phyloP scores from a whole-genome alignment of 495 filamentous ascomycete genomes.

The Penicillium manginii region DNA sequence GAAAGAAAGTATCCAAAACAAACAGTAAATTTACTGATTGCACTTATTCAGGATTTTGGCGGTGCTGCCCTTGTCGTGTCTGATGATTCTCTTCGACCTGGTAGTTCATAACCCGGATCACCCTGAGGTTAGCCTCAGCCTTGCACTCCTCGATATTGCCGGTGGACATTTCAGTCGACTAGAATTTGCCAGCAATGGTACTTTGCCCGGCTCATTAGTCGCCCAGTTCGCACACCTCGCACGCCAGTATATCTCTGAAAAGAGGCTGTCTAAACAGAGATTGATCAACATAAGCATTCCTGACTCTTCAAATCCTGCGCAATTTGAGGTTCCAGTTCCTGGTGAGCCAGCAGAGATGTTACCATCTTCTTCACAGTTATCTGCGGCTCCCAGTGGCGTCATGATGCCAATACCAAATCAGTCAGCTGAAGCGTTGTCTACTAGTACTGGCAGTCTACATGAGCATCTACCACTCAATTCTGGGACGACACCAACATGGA shows the following conservation, averaged over 20 bases:
- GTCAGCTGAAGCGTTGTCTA: neutral
- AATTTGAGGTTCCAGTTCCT: too few species aligned
- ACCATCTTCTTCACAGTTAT: too few species aligned
- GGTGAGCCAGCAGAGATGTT: too few species aligned
- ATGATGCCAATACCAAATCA: too few species aligned
- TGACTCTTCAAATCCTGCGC: too few species aligned
- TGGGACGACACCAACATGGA: neutral
- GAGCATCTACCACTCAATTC: neutral
- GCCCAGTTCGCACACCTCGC: slow-evolving; percentile 39
- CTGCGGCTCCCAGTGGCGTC: too few species aligned
- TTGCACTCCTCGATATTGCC: slow-evolving; percentile 37
- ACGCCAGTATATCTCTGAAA: slow-evolving; percentile 26
- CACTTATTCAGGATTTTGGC: slow-evolving; percentile 1
- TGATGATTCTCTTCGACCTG: slow-evolving; percentile 42
- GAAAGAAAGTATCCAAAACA: neutral
- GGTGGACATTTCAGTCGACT: slow-evolving; percentile 38
- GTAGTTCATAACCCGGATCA: slow-evolving; percentile 39
- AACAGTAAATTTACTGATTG: neutral
- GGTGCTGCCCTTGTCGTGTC: slow-evolving; percentile 31
- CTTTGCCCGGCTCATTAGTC: slow-evolving; percentile 34
- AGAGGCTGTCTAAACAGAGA: too few species aligned
- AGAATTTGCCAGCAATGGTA: slow-evolving; percentile 36
- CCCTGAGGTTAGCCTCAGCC: slow-evolving; percentile 32
- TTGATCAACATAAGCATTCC: too few species aligned
- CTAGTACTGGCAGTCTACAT: too few species aligned